Evolutionary conservation across 306 rosid species (phyloP).

Genomic region (Morella rubra): DNA sequence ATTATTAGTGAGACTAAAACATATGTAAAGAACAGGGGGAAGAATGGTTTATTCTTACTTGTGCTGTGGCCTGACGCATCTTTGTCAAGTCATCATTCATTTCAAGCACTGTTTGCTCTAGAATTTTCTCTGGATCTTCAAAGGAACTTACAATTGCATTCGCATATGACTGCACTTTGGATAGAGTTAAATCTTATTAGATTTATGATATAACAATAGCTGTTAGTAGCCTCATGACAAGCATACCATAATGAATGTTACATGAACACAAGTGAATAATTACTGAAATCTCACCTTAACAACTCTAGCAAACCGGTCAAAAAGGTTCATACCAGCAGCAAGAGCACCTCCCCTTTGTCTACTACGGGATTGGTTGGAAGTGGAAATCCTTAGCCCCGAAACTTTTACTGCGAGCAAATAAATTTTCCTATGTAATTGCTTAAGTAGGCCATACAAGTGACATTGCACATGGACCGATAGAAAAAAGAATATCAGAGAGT

Average conservation of each 20-base stretch:
- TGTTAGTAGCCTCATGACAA: conserved; percentile 26
- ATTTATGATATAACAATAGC: neutral
- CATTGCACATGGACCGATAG: neutral
- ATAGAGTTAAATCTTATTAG: conserved; percentile 34
- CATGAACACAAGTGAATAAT: neutral
- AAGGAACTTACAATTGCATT: conserved; percentile 81
- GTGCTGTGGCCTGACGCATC: conserved; percentile 99
- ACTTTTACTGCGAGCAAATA: conserved; percentile 40
- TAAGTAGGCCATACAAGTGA: neutral
- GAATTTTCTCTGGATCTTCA: conserved; percentile 95
- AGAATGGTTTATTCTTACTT: conserved; percentile 46
- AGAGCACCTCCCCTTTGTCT: conserved; percentile 68
- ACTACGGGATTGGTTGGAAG: conserved; percentile 33
- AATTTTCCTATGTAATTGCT: neutral
- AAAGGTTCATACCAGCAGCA: conserved; percentile 76
- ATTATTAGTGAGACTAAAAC: conserved; percentile 2
- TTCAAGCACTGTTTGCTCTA: conserved; percentile 94
- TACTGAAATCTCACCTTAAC: conserved; percentile 60
- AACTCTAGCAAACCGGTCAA: conserved; percentile 86
- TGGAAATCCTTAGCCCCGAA: conserved; percentile 40
- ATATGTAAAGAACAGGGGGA: neutral
- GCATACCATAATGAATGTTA: conserved; percentile 21
- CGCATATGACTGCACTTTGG: conserved; percentile 82
- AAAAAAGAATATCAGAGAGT: neutral
- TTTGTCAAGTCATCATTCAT: conserved; percentile 93